Evolutionary conservation across 169 alveolate species (phyloP).

Genomic region (Cryptosporidium parvum): DNA sequence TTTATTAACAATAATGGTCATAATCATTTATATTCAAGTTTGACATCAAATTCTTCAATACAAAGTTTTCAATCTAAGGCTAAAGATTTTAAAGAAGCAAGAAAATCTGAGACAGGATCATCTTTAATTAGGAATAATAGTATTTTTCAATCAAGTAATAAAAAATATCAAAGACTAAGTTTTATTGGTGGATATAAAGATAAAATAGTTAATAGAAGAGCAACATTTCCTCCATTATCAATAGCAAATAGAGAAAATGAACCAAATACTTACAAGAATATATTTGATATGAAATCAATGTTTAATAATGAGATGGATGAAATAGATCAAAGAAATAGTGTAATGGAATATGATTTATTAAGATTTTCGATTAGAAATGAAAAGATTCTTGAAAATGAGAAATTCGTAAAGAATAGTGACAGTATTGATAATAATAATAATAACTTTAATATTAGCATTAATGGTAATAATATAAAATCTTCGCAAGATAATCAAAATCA

Average conservation of each 20-base stretch:
- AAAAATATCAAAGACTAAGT: not conserved
- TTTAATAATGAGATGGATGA: not conserved
- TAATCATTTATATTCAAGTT: not conserved
- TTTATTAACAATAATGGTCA: not conserved
- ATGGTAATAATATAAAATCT: not conserved
- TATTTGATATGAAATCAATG: not conserved
- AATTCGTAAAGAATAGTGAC: not conserved
- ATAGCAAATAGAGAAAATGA: slow-evolving; percentile 12
- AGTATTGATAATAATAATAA: too few relatives aligned
- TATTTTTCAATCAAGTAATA: not conserved
- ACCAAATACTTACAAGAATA: not conserved
- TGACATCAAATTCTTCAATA: not conserved
- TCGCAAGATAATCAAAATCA: not conserved
- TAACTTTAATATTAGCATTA: too few relatives aligned
- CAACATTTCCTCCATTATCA: slow-evolving; percentile 69
- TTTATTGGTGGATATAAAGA: not conserved
- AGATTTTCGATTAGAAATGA: slow-evolving; percentile 41
- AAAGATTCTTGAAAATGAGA: not conserved
- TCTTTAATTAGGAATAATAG: not conserved
- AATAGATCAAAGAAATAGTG: not conserved
- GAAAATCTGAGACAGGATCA: not conserved
- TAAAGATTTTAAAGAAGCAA: not conserved
- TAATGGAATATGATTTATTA: slow-evolving; percentile 32
- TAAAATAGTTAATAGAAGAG: slow-evolving; percentile 39
- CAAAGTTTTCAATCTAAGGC: not conserved